Evolutionary conservation across 805 yeast genomes (phyloP), one percentile per base, ranked within the genome.

Genomic region (Cyberlindnera nakhonratchasimensis): DNA sequence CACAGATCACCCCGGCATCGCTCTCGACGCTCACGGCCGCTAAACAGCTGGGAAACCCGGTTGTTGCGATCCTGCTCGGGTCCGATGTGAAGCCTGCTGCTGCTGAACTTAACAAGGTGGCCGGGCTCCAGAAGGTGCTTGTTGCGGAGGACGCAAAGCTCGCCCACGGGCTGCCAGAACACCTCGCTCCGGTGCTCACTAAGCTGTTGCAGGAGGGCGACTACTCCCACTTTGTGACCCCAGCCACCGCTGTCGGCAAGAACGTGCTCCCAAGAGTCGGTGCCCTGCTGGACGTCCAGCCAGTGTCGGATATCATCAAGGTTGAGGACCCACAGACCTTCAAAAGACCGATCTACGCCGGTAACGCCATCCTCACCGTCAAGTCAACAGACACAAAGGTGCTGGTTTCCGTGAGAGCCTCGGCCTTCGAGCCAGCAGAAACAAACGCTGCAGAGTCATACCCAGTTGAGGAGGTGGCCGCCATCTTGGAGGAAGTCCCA

Each of bases 321-420:
- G 82, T 91, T 29, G 76, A 75, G 50, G 69, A 78, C 39, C 71
- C 77, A 14, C 77, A 74, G 47, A 84, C 93, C 7, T 93, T 91
- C 64, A 80, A 83, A 29, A 82, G 98, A 63, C 97, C 98, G 34
- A 88, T 91, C 29, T 93, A 86, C 61, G 98, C 99, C 17, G 99
- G 99, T 37, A 93, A 93, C 65, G 95, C 95, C 5, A 69, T 87
- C 45, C 77, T 87, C 30, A 89, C 96, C 3, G 86, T 93, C 37
- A 77, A 80, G 62, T 71, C 87, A 19, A 70, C 62, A 19, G 96
- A 91, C 57, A 61, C 71, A 5, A 69, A 77, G 48, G 73, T 86
- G 39, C 66, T 91, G 46, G 67, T 86, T 11, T 83, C 96, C n/a
- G 79, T 86, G 10, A 79, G 98, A 67, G 71, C 88, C 1, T 83